Evolutionary conservation across 75 land plant genomes (phyloP).

Genomic region (Adiantum capillusveneris): DNA sequence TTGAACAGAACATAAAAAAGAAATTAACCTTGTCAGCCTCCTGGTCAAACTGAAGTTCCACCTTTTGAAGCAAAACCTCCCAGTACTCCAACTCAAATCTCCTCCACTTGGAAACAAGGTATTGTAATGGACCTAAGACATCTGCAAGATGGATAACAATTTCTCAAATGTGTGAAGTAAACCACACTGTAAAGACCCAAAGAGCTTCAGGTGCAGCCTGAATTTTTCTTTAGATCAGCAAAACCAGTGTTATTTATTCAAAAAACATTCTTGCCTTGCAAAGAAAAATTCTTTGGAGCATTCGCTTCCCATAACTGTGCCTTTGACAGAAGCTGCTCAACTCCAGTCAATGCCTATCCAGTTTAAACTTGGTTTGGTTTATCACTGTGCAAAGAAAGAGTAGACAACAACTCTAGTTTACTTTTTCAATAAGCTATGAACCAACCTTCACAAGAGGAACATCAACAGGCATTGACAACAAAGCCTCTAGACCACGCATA

Average conservation of each 20-base stretch:
- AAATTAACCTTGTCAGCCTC: conserved; percentile 60
- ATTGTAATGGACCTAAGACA: conserved; percentile 36
- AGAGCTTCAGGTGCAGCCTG: neutral
- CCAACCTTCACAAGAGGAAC: conserved; percentile 7
- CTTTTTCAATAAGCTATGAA: no score
- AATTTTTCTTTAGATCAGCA: neutral
- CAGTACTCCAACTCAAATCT: conserved; percentile 78
- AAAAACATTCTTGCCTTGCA: conserved; percentile 51
- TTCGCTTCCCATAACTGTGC: conserved; percentile 51
- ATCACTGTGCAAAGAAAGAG: neutral
- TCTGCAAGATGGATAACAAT: conserved; percentile 23
- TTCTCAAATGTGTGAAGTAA: conserved; percentile 4
- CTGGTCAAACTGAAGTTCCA: conserved; percentile 42
- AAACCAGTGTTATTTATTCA: neutral
- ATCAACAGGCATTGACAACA: neutral
- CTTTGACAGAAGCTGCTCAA: conserved; percentile 57
- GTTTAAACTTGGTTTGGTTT: neutral
- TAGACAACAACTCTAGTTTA: no score
- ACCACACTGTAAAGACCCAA: neutral
- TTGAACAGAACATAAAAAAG: neutral
- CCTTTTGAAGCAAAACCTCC: conserved; percentile 67
- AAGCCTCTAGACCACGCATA: neutral
- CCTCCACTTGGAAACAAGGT: conserved; percentile 57
- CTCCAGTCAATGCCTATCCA: conserved; percentile 53
- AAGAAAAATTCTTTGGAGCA: conserved; percentile 44